Evolutionary conservation across 768 basidiomycete genomes (phyloP).

Genomic region (Boletus rufocinnamomeus): DNA sequence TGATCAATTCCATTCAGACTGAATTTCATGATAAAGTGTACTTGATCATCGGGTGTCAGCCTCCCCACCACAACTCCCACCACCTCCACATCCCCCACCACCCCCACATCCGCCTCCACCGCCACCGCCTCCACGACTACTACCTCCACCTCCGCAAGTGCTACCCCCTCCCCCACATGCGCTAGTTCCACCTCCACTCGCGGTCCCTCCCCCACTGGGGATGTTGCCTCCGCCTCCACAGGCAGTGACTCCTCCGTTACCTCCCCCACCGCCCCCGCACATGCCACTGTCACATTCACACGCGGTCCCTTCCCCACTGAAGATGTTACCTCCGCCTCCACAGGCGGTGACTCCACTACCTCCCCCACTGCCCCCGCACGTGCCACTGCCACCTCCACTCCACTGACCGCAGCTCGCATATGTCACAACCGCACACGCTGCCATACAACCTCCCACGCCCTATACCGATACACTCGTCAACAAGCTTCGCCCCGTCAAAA

Average conservation of each 20-base stretch:
- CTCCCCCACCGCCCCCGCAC: not conserved
- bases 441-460: conserved; percentile 7
- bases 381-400: not conserved
- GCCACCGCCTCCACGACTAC: conserved; percentile 1
- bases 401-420: conserved; percentile 1
- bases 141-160: conserved; percentile 4
- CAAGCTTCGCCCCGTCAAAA: not conserved
- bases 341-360: too few relatives aligned
- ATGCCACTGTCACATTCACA: not conserved
- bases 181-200: too few relatives aligned
- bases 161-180: too few relatives aligned
- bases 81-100: not conserved
- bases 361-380: not conserved
- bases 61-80: not conserved
- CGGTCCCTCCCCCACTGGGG: too few relatives aligned
- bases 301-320: too few relatives aligned
- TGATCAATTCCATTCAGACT: not conserved
- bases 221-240: not conserved
- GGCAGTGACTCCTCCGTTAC: not conserved
- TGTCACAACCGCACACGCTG: not conserved
- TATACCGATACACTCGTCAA: not conserved
- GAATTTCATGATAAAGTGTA: not conserved
- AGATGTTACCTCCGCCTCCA: too few relatives aligned
- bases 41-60: not conserved
- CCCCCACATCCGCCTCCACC: not conserved